These are phyloP conservation scores for Cocos nucifera DNA, from an alignment of 176 grass and related monocot genomes.

Conservation along the genomic window DNA sequence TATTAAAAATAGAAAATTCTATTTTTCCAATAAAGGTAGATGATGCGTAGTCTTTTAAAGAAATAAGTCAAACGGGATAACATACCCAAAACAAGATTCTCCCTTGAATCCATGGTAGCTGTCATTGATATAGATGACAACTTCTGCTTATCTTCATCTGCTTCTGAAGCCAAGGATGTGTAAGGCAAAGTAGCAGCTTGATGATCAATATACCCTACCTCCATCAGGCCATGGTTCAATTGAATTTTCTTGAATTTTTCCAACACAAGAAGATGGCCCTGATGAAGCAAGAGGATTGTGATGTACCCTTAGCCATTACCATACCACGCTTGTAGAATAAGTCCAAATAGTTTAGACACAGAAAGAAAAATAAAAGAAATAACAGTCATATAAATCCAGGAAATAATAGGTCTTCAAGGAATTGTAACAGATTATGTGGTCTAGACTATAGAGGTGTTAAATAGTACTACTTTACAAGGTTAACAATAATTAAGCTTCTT, in stretches of 20 bases:
- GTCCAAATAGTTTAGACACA: no score
- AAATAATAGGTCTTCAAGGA: no score
- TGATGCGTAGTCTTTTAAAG: no score
- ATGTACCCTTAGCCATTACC: no score
- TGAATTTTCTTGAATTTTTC: slow-evolving; percentile 64
- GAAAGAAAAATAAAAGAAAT: no score
- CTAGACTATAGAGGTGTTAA: no score
- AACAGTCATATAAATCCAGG: no score
- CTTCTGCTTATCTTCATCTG: slow-evolving; percentile 31
- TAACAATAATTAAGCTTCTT: no score
- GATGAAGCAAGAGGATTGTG: slow-evolving; percentile 4
- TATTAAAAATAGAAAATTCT: slow-evolving; percentile 7
- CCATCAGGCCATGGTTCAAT: slow-evolving; percentile 90
- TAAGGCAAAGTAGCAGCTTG: slow-evolving; percentile 34
- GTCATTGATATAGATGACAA: slow-evolving; percentile 84
- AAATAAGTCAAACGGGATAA: slow-evolving; percentile 17
- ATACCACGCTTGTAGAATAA: no score
- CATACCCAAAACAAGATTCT: slow-evolving; percentile 75
- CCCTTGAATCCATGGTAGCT: slow-evolving; percentile 51
- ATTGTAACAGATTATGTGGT: no score
- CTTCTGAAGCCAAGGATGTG: slow-evolving; percentile 19
- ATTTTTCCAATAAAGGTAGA: slow-evolving; percentile 7
- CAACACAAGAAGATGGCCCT: slow-evolving; percentile 91
- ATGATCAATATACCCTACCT: slow-evolving; percentile 81
- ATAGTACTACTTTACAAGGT: no score